Base-by-base conservation (phyloP, 192 early-diverging fungal genomes). In the Nowakowskiella sp. region DNA sequence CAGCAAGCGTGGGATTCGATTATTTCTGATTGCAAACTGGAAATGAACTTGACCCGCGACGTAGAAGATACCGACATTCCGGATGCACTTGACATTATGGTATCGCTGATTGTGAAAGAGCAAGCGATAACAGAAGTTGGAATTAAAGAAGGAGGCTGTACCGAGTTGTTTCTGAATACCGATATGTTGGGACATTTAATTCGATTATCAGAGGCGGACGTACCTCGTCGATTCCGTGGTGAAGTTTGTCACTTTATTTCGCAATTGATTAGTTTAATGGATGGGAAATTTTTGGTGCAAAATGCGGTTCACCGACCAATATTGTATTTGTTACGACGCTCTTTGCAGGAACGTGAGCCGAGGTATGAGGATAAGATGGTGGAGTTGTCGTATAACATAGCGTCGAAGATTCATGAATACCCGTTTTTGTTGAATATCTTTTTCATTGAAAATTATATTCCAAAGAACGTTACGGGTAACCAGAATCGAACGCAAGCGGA, bases 241-340 rank as follows among this genome's bases (percentile, higher is more conserved):
- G 84, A 87, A 52, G 78, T 87, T 19, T 87, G 91, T 49, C 73
- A 82, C 4, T 89, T 85, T 44, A 60, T 94, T 30, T 79, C 85
- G 10, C 70, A 68, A 30, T 82, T 97, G 71, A 82, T 97, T 43
- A 82, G 85, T 54, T 62, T 97, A 32, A 66, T 92, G 7, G 90
- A 94, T 51, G 85, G 89, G 55, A 82, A 87, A 36, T 88, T 93
- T 61, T 71, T 97, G 26, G 86, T 92, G 19, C 92, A 95, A 54
- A 86, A 86, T 49, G 82, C 88, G 10, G 80, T 96, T 19, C 90
- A 96, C 65, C 82, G 86, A 43, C 91, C 91, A 3, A 81, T 86
- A 0, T 76, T 89, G 24, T 78, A 80, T 29, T 58, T 95, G 55
- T 71, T 95, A 19, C 72, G 82, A 24, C 71, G 65, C 42, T 85